These are phyloP conservation scores for Boletus patriciae DNA, from an alignment of 768 basidiomycete genomes.

Conservation along the genomic window DNA sequence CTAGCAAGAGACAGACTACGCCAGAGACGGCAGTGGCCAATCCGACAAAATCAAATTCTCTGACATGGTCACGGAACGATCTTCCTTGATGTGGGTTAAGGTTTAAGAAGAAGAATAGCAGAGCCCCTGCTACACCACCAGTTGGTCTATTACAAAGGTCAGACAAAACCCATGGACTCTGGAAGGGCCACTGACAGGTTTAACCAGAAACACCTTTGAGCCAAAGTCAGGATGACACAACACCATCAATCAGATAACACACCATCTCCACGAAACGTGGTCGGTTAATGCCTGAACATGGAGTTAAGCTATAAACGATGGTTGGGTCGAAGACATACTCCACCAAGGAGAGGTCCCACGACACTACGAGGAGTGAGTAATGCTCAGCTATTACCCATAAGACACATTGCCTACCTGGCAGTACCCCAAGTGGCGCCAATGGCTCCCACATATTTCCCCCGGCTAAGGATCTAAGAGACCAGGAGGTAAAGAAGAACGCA, in stretches of 20 bases:
- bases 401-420: conserved; percentile 27
- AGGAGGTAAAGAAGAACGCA: neutral
- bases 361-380: conserved; percentile 27
- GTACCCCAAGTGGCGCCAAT: conserved; percentile 44
- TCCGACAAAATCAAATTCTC: conserved; percentile 43
- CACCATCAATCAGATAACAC: conserved; percentile 10
- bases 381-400: neutral
- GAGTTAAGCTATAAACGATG: neutral
- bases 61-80: conserved; percentile 32
- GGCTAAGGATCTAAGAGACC: conserved; percentile 18
- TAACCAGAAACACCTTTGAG: conserved; percentile 37
- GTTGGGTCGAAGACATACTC: conserved; percentile 22
- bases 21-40: conserved; percentile 35
- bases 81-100: conserved; percentile 36
- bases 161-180: neutral
- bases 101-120: conserved; percentile 38
- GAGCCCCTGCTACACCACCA: conserved; percentile 32
- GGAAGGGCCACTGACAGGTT: conserved; percentile 30
- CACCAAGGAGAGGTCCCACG: conserved; percentile 44
- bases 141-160: conserved; percentile 31
- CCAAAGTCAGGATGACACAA: neutral
- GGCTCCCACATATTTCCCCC: conserved; percentile 41
- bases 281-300: conserved; percentile 33
- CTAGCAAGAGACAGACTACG: conserved; percentile 40
- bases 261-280: conserved; percentile 43